These are phyloP conservation scores for Pestalotiopsis sp. DNA, from an alignment of 2,329 filamentous ascomycete species.

Conservation along the genomic window DNA sequence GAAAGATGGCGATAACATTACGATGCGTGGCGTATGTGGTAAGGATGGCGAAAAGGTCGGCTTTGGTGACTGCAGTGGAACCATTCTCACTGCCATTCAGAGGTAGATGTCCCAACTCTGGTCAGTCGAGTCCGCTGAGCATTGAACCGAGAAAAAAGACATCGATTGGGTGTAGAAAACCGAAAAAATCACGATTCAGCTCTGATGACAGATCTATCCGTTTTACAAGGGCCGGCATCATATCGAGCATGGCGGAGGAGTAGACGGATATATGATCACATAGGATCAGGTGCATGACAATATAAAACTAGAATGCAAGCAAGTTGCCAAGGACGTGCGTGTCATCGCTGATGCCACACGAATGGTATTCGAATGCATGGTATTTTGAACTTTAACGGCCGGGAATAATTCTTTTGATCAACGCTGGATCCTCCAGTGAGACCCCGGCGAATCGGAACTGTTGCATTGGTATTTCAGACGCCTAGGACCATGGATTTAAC, in stretches of 20 bases:
- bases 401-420: not conserved
- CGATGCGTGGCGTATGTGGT: constrained; percentile 39
- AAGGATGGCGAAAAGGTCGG: constrained; percentile 39
- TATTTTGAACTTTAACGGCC: not conserved
- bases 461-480: constrained; percentile 8
- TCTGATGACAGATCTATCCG: no score
- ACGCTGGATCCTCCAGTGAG: not conserved
- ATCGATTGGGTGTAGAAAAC: not conserved
- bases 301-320: no score
- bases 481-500: not conserved
- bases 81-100: constrained; percentile 23
- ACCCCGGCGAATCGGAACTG: not conserved
- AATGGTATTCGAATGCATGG: no score
- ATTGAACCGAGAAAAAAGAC: not conserved
- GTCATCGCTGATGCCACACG: no score
- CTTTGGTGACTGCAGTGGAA: constrained; percentile 45
- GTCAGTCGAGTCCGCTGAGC: not conserved
- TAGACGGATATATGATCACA: no score
- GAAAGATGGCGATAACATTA: constrained; percentile 48
- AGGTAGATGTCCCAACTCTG: not conserved
- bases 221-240: no score
- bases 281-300: no score
- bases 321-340: no score
- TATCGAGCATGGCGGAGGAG: no score
- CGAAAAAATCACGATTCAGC: no score